Percentiles rank a stretch among this genome's conserved stretches.
Evolutionary conservation across 1,284 basidiomycete species (phyloP).

Genomic region (Vanrija sp.): DNA sequence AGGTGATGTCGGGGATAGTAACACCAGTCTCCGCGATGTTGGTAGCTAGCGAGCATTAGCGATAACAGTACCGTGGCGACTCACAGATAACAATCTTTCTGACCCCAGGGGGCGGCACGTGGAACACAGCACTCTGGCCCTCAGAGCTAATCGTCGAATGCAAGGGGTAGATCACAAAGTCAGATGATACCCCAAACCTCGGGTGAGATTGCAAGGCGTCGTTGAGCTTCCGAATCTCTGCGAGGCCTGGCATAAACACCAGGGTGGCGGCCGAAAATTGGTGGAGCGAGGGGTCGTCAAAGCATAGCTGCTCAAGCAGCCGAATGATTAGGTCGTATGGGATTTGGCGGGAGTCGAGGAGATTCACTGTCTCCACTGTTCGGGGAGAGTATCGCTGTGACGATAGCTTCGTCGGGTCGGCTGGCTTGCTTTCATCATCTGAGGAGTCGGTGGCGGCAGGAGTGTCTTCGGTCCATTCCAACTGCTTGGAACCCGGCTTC

Average conservation of each 20-base stretch:
- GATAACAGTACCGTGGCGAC: slow-evolving; percentile 12
- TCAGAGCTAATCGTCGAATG: slow-evolving; percentile 91
- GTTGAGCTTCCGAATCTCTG: slow-evolving; percentile 83
- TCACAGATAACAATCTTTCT: slow-evolving; percentile 85
- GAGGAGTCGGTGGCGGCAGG: slow-evolving; percentile 58
- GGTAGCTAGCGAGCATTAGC: slow-evolving; percentile 55
- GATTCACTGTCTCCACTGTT: slow-evolving; percentile 76
- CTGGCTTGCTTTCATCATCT: slow-evolving; percentile 42
- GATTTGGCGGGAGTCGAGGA: slow-evolving; percentile 83
- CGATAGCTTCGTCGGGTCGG: slow-evolving; percentile 41
- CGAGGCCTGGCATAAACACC: slow-evolving; percentile 88
- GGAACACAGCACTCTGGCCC: slow-evolving; percentile 84
- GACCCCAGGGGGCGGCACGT: slow-evolving; percentile 70
- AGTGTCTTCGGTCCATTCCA: slow-evolving; percentile 72
- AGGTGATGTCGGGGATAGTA: slow-evolving; percentile 96
- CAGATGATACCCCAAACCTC: slow-evolving; percentile 60
- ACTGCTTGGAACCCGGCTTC: slow-evolving; percentile 43
- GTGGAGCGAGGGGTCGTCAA: slow-evolving; percentile 53
- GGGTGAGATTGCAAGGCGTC: slow-evolving; percentile 76
- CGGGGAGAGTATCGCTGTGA: slow-evolving; percentile 58
- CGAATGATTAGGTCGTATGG: slow-evolving; percentile 83
- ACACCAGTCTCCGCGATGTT: slow-evolving; percentile 83
- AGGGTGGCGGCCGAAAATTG: slow-evolving; percentile 76
- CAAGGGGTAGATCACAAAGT: slow-evolving; percentile 80
- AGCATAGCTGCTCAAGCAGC: slow-evolving; percentile 84